A percentile compares a stretch with the other conserved stretches of the same genome.
Conservation (phyloP, 2,329 filamentous ascomycete species). For the Rosellinia necatrix region DNA sequence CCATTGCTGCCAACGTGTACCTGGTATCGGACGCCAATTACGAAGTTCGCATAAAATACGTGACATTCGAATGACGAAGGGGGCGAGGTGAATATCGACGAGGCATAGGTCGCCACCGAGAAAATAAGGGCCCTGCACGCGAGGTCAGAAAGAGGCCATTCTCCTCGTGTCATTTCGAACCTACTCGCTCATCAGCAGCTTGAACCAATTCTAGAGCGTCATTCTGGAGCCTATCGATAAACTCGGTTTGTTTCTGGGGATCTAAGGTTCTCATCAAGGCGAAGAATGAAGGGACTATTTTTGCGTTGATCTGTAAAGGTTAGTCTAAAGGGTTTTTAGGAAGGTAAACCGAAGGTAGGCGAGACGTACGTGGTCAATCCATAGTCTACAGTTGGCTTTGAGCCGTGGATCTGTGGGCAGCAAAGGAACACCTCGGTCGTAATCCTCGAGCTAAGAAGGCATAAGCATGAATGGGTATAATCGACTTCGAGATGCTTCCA, state of each 20-base stretch:
- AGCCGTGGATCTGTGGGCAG: constrained; percentile 68
- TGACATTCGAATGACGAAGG: constrained; percentile 73
- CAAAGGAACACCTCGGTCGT: constrained; percentile 62
- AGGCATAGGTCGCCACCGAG: constrained; percentile 56
- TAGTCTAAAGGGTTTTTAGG: neutral
- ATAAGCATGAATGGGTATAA: constrained; percentile 4
- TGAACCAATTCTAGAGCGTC: constrained; percentile 63
- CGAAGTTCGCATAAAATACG: constrained; percentile 68
- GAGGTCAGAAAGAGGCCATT: constrained; percentile 6
- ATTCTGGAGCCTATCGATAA: constrained; percentile 64
- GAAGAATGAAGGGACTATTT: constrained; percentile 79
- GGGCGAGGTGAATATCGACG: constrained; percentile 76
- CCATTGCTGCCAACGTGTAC: constrained; percentile 71
- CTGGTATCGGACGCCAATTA: constrained; percentile 67
- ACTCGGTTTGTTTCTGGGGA: constrained; percentile 58
- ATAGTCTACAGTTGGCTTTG: constrained; percentile 76
- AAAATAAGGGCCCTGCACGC: constrained; percentile 69
- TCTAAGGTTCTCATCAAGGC: constrained; percentile 71
- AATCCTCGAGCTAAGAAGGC: constrained; percentile 68
- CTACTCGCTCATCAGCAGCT: constrained; percentile 50
- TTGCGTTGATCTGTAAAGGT: constrained; percentile 69
- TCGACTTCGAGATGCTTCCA: neutral
- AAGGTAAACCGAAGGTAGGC: neutral
- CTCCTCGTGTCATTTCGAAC: constrained; percentile 5
- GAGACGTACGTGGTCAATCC: constrained; percentile 74